These are phyloP conservation scores for Thinopyrum elongatum DNA, from an alignment of 176 grass and related monocot genomes.

Conservation along the genomic window DNA sequence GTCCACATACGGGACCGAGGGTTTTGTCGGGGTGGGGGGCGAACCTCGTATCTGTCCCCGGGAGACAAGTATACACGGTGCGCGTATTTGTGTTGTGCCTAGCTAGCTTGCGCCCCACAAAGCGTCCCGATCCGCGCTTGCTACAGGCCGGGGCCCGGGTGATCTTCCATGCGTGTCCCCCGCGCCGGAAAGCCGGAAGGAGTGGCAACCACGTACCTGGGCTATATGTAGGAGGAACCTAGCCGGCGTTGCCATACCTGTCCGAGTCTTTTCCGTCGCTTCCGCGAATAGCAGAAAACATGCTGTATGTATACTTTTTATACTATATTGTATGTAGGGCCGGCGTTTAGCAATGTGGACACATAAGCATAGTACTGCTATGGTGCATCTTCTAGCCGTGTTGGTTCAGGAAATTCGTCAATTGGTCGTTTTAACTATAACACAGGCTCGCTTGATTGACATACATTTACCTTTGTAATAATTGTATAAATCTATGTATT, in stretches of 20 bases:
- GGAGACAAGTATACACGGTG: background rate
- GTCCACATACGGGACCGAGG: background rate
- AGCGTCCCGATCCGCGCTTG: background rate
- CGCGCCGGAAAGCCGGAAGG: constrained; percentile 25
- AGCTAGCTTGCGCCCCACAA: background rate
- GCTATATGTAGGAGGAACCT: background rate
- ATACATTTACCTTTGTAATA: no score
- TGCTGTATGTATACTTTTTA: background rate
- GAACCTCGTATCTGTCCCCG: constrained; percentile 36
- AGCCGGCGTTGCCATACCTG: background rate
- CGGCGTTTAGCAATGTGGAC: background rate
- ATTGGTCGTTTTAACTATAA: no score
- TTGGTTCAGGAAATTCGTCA: no score
- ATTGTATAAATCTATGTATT: no score
- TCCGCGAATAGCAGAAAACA: background rate
- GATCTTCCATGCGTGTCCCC: constrained; percentile 17
- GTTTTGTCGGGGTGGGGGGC: constrained; percentile 2
- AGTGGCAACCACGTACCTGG: background rate
- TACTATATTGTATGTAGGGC: background rate
- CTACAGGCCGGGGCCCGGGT: background rate
- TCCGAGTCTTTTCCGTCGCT: background rate
- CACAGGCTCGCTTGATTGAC: no score
- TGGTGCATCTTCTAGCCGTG: no score
- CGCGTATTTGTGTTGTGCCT: background rate
- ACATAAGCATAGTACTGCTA: background rate